Conservation (phyloP, 257 asterid species). For the Plantago elongata region DNA sequence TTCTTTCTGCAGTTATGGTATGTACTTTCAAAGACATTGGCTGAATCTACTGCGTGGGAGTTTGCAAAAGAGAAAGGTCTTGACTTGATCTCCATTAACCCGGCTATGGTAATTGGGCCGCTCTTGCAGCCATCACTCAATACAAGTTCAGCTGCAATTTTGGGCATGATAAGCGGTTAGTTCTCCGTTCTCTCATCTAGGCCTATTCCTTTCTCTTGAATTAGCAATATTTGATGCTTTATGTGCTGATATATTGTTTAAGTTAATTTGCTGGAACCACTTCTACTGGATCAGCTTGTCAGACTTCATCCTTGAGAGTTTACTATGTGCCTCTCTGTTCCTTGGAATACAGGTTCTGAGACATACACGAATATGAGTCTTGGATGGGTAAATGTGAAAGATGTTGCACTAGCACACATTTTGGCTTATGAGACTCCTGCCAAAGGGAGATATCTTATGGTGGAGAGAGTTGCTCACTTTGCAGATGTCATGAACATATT, state of each 20-base stretch:
- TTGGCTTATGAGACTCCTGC: conserved; percentile 59
- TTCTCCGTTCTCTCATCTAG: not conserved
- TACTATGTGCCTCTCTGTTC: not conserved
- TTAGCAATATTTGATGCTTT: not conserved
- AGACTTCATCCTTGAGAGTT: not conserved
- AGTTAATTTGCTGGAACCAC: no score
- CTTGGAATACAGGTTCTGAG: conserved; percentile 38
- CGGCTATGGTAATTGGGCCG: conserved; percentile 56
- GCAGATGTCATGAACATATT: conserved; percentile 32
- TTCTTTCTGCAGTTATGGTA: conserved; percentile 43
- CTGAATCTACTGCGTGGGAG: conserved; percentile 64
- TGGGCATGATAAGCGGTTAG: conserved; percentile 44
- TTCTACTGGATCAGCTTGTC: no score
- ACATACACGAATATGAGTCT: conserved; percentile 33
- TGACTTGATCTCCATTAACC: conserved; percentile 50
- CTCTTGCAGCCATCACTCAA: conserved; percentile 57
- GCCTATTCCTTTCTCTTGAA: not conserved
- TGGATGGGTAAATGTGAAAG: conserved; percentile 56
- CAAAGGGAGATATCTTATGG: conserved; percentile 53
- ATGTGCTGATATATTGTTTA: no score
- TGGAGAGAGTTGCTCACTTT: conserved; percentile 39
- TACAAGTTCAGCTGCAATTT: conserved; percentile 40
- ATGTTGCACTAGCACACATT: conserved; percentile 57
- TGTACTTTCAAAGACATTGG: conserved; percentile 58
- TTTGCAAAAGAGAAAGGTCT: conserved; percentile 52